Percentiles rank a stretch among this genome's conserved stretches.
Evolutionary conservation across 306 rosid species (phyloP).

Genomic region (Inga oerstediana): DNA sequence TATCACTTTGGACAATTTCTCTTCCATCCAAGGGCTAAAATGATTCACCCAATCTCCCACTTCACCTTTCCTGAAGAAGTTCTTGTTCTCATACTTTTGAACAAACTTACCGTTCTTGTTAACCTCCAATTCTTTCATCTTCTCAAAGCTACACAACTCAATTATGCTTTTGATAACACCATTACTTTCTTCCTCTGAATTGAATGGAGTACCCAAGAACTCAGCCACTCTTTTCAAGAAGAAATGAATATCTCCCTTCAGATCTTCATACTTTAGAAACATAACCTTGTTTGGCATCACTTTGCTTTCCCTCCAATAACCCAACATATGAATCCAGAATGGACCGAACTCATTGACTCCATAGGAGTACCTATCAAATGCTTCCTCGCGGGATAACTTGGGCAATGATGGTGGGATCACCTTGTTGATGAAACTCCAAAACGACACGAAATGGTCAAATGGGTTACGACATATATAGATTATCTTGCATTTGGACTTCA

Average conservation of each 20-base stretch:
- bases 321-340: conserved; percentile 38
- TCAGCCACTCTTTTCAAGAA: not conserved
- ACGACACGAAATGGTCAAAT: conserved; percentile 54
- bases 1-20: too few species aligned
- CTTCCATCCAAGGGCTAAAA: too few species aligned
- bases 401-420: conserved; percentile 16
- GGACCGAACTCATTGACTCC: conserved; percentile 54
- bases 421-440: conserved; percentile 40
- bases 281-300: conserved; percentile 46
- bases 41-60: too few species aligned
- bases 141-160: too few species aligned
- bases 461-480: conserved; percentile 43
- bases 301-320: conserved; percentile 59
- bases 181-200: not conserved
- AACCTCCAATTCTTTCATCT: too few species aligned
- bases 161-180: not conserved
- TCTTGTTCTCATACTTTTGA: too few species aligned
- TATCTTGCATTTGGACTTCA: conserved; percentile 18
- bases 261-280: conserved; percentile 58
- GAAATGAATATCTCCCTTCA: conserved; percentile 41
- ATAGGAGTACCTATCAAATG: conserved; percentile 44
- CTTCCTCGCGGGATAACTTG: conserved; percentile 39
- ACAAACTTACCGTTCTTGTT: too few species aligned
- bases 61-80: too few species aligned
- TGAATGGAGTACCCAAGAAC: not conserved